Conservation (phyloP, 2,329 filamentous ascomycete species). For the Hymenoscyphus salicellus region DNA sequence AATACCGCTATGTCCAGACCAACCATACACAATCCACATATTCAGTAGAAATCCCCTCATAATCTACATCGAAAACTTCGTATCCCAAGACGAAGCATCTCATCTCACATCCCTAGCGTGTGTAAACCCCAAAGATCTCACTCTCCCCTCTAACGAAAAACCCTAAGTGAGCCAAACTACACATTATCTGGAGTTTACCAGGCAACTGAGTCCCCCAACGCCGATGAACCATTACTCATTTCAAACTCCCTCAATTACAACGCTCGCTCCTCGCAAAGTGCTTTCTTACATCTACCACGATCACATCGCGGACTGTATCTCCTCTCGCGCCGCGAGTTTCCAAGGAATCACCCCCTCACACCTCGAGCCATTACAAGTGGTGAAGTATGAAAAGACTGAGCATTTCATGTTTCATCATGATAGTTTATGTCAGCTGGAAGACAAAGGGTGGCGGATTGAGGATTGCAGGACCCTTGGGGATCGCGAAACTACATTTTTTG, state of each 20-base stretch:
- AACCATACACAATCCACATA: not conserved
- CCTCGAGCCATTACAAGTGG: conserved; percentile 1
- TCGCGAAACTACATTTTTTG: not conserved
- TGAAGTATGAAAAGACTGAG: not conserved
- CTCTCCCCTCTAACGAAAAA: too few species aligned
- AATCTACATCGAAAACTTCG: conserved; percentile 2
- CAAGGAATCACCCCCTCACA: not conserved
- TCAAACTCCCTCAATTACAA: not conserved
- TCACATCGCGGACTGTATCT: not conserved
- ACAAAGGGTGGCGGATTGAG: too few species aligned
- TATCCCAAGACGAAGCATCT: not conserved
- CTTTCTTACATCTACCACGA: not conserved
- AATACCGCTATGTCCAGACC: not conserved
- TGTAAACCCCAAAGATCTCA: not conserved
- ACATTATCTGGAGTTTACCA: not conserved
- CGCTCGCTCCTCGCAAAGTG: not conserved
- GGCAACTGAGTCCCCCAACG: not conserved
- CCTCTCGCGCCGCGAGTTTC: not conserved
- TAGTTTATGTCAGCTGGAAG: not conserved
- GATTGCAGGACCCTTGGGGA: not conserved
- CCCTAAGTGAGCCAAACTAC: not conserved
- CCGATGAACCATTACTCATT: not conserved
- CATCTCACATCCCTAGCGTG: not conserved
- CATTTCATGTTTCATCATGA: not conserved
- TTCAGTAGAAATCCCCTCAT: not conserved